Evolutionary conservation across 352 stramenopile species (phyloP).

Genomic region (Globisporangium lucens): DNA sequence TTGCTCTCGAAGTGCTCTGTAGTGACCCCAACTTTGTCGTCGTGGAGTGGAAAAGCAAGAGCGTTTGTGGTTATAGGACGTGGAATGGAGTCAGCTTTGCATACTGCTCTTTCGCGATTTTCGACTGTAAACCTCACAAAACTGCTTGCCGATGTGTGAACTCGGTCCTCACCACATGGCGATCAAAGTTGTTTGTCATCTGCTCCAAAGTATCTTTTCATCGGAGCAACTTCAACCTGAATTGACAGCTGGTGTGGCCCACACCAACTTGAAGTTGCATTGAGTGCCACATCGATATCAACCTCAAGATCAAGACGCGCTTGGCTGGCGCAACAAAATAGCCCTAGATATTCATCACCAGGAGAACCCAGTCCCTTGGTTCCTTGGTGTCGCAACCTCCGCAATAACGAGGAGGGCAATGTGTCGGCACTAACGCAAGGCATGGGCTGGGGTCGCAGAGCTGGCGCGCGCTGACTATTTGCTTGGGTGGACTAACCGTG

Average conservation of each 20-base stretch:
- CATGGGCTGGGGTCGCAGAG: not conserved
- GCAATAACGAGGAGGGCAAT: no score
- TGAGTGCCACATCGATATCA: not conserved
- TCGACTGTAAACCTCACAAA: not conserved
- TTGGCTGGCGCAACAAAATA: no score
- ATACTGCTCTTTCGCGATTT: not conserved
- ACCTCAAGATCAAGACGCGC: not conserved
- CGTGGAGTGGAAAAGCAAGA: not conserved
- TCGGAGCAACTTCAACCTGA: not conserved
- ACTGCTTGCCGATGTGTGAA: not conserved
- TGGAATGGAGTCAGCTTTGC: not conserved
- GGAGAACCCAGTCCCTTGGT: no score
- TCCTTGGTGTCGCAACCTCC: no score
- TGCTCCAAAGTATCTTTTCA: not conserved
- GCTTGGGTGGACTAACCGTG: not conserved
- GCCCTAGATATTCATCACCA: no score
- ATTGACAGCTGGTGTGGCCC: not conserved
- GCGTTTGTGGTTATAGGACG: not conserved
- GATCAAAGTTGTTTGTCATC: not conserved
- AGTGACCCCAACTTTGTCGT: not conserved
- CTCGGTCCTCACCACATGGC: not conserved
- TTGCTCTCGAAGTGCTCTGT: no score
- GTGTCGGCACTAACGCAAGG: not conserved
- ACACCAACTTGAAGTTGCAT: not conserved
- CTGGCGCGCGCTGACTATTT: not conserved